Evolutionary conservation across 2,329 filamentous ascomycete genomes (phyloP).

Genomic region (Sporothrix protearum): DNA sequence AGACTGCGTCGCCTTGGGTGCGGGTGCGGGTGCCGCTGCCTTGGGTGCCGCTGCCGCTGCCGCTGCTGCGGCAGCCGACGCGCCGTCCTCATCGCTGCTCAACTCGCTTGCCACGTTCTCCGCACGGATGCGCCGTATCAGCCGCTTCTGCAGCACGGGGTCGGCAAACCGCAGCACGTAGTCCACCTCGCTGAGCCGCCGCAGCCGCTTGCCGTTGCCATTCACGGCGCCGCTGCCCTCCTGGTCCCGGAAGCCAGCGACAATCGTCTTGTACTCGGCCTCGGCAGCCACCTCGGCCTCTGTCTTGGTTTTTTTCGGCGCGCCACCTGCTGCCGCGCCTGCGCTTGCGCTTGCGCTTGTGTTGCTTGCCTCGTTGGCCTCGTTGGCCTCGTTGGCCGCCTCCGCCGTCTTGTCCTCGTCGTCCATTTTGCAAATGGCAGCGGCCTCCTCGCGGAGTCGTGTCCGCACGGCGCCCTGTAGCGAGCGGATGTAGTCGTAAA

Average conservation of each 20-base stretch:
- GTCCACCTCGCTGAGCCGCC: constrained; percentile 45
- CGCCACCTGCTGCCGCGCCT: not conserved
- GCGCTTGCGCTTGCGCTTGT: not conserved
- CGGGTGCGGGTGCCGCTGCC: constrained; percentile 29
- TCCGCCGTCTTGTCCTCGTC: constrained; percentile 40
- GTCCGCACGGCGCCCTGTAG: constrained; percentile 71
- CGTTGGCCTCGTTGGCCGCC: too few relatives aligned
- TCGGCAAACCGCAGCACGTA: constrained; percentile 47
- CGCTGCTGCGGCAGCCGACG: constrained; percentile 27
- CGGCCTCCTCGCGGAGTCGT: constrained; percentile 63
- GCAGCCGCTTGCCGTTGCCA: constrained; percentile 45
- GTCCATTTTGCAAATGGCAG: constrained; percentile 54
- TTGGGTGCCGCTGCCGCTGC: constrained; percentile 32
- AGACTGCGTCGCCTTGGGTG: constrained; percentile 23
- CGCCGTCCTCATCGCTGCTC: constrained; percentile 43
- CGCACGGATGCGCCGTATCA: constrained; percentile 61
- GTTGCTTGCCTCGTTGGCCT: too few relatives aligned
- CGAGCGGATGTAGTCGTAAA: constrained; percentile 75
- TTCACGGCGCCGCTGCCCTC: constrained; percentile 28
- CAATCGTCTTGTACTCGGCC: constrained; percentile 52
- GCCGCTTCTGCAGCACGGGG: constrained; percentile 50
- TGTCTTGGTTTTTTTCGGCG: not conserved
- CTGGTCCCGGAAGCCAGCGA: constrained; percentile 46
- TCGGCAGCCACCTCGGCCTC: not conserved
- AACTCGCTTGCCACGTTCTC: constrained; percentile 56